These are phyloP conservation scores for Tremellales sp. DNA, from an alignment of 1,284 basidiomycete species.

Conservation along the genomic window DNA sequence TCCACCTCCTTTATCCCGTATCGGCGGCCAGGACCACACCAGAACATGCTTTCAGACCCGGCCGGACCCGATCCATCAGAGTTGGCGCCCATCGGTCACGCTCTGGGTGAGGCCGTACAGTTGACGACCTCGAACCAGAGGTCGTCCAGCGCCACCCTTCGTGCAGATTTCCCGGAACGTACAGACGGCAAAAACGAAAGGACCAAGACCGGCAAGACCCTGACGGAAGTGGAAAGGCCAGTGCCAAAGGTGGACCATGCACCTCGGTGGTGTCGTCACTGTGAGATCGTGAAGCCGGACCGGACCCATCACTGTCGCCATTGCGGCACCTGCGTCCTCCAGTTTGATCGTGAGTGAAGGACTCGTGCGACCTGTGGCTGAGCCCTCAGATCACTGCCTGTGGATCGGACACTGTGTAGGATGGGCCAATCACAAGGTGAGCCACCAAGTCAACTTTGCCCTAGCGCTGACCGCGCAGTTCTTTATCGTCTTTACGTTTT, in stretches of 20 bases:
- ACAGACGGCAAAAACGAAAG: not conserved
- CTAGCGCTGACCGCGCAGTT: constrained; percentile 21
- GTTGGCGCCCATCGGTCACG: constrained; percentile 21
- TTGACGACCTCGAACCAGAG: constrained; percentile 2
- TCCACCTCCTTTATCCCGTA: constrained; percentile 5
- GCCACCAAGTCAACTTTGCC: not conserved
- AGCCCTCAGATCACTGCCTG: constrained; percentile 39
- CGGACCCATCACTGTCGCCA: constrained; percentile 48
- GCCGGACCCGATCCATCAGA: constrained; percentile 22
- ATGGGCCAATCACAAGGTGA: constrained; percentile 46
- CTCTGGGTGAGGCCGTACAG: constrained; percentile 5
- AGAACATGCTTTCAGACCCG: not conserved
- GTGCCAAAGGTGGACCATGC: constrained; percentile 17
- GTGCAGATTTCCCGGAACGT: not conserved
- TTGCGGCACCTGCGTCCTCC: constrained; percentile 44
- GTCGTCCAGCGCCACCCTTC: constrained; percentile 9
- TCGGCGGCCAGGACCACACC: not conserved
- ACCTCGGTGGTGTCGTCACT: constrained; percentile 40
- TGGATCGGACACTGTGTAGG: constrained; percentile 48
- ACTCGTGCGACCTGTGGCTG: too few species aligned
- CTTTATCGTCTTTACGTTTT: constrained; percentile 44
- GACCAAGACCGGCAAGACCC: constrained; percentile 6
- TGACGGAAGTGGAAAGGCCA: constrained; percentile 25
- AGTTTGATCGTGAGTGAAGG: constrained; percentile 36
- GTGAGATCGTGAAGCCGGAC: constrained; percentile 45